A percentile compares a stretch with the other conserved stretches of the same genome.
Evolutionary conservation across 352 stramenopile genomes (phyloP).

Genomic region (Phytophthora palmivora): DNA sequence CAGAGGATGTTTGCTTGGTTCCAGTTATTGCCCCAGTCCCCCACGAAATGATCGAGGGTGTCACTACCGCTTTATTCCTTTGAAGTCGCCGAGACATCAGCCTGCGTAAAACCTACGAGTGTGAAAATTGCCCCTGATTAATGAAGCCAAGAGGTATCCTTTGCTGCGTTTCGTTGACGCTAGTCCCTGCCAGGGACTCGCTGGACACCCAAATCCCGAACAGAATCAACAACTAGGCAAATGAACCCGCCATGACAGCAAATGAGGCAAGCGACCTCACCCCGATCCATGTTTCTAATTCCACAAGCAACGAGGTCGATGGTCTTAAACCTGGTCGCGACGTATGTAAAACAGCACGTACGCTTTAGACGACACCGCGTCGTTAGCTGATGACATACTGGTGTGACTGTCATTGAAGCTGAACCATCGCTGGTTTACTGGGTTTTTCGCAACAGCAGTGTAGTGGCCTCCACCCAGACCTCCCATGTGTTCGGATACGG

Average conservation of each 20-base stretch:
- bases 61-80: slow-evolving; percentile 39
- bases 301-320: slow-evolving; percentile 22
- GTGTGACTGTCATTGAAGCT: slow-evolving; percentile 91
- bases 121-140: not conserved
- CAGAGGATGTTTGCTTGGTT: slow-evolving; percentile 53
- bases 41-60: slow-evolving; percentile 7
- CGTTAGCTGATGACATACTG: slow-evolving; percentile 54
- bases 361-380: slow-evolving; percentile 69
- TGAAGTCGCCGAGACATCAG: slow-evolving; percentile 11
- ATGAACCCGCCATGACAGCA: slow-evolving; percentile 12
- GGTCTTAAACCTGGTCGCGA: slow-evolving; percentile 40
- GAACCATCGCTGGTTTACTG: slow-evolving; percentile 81
- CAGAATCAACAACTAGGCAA: slow-evolving; percentile 14
- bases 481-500: slow-evolving; percentile 97
- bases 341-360: slow-evolving; percentile 87
- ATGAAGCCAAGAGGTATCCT: not conserved
- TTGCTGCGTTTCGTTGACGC: not conserved
- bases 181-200: too few relatives aligned
- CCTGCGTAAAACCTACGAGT: not conserved
- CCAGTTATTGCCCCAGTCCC: slow-evolving; percentile 30
- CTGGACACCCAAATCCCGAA: not conserved
- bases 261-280: slow-evolving; percentile 19
- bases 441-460: slow-evolving; percentile 90
- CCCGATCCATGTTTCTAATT: slow-evolving; percentile 36
- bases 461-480: slow-evolving; percentile 94